Evolutionary conservation across 1,284 basidiomycete genomes (phyloP), one percentile per base, ranked within the genome.

Genomic region (Abortiporus biennis): DNA sequence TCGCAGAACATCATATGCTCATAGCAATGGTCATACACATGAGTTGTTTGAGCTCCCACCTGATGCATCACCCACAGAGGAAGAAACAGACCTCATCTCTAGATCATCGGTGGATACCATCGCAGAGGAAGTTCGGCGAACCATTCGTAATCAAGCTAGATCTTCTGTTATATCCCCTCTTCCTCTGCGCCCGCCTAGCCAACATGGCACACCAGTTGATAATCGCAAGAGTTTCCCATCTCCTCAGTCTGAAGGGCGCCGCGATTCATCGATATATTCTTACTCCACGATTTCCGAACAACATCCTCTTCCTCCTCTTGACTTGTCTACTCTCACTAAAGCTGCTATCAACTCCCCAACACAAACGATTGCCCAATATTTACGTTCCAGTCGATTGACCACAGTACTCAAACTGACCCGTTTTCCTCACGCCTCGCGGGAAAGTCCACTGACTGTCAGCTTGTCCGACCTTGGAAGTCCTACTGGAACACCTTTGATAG

Each of bases 401-500:
- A 87, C 85, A 0, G 65, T 94, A 32, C 61, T 96, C 33, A 83
- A 71, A 46, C 78, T 97, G 31, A 85, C 80, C 9, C 75, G 87
- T 13, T 77, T 80, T 2, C 88, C 88, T 3, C 85, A 92, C 53
- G 80, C 85, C 19, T 85, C 85, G 11, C 65, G 71, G 47, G 80
- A 82, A 46, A 72, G 74, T 52, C 85, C 69, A 36, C 70, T 93
- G 49, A 83, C 78, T n/a, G 88, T 98, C 40, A 97, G 94, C 45
- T 71, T 95, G 13, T 92, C 94, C 2, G 94, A 98, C 57, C 74
- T 98, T 38, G 95, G 95, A 1, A 78, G 75, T 45, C 73, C 83
- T 0, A 76, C 72, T 16, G 95, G 95, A 1, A 80, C 80, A 55
- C 92, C 94, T 0, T 78, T 98, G 9, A 66, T 98, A 34, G 76